Percentiles rank a stretch among this genome's conserved stretches.
These are phyloP conservation scores for Plenodomus tracheiphilus DNA, from an alignment of 2,329 filamentous ascomycete species.

Conservation along the genomic window DNA sequence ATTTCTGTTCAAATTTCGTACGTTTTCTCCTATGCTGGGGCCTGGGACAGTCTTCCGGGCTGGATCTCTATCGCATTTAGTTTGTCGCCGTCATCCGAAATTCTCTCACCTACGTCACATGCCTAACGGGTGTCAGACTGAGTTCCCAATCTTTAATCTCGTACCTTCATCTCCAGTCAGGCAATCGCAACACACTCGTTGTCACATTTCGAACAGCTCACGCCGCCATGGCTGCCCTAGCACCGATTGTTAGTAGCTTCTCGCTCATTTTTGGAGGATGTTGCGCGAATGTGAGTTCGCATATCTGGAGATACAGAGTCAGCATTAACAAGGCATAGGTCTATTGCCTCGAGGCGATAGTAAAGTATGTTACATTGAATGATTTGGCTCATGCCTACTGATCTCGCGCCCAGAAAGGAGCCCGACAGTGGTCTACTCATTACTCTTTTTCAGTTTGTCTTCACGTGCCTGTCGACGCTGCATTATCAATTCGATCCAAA, in stretches of 20 bases:
- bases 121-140: slow-evolving; percentile 6
- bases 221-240: slow-evolving; percentile 37
- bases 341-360: slow-evolving; percentile 92
- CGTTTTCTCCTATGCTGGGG: no score
- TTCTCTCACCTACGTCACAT: slow-evolving; percentile 2
- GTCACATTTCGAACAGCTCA: neutral
- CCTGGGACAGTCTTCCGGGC: neutral
- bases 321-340: slow-evolving; percentile 59
- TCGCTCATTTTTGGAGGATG: slow-evolving; percentile 92
- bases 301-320: neutral
- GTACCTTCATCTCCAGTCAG: neutral
- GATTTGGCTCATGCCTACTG: slow-evolving; percentile 8
- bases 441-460: slow-evolving; percentile 55
- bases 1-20: no score
- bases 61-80: neutral
- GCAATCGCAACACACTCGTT: neutral
- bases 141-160: neutral
- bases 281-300: slow-evolving; percentile 77
- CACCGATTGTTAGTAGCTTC: slow-evolving; percentile 62
- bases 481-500: slow-evolving; percentile 54
- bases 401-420: slow-evolving; percentile 65
- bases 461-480: slow-evolving; percentile 65
- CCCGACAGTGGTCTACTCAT: slow-evolving; percentile 77
- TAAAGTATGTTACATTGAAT: slow-evolving; percentile 70
- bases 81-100: neutral